Percentiles rank a stretch among this genome's conserved stretches.
These are phyloP conservation scores for Fraxinus anomala DNA, from an alignment of 257 asterid species.

Conservation along the genomic window DNA sequence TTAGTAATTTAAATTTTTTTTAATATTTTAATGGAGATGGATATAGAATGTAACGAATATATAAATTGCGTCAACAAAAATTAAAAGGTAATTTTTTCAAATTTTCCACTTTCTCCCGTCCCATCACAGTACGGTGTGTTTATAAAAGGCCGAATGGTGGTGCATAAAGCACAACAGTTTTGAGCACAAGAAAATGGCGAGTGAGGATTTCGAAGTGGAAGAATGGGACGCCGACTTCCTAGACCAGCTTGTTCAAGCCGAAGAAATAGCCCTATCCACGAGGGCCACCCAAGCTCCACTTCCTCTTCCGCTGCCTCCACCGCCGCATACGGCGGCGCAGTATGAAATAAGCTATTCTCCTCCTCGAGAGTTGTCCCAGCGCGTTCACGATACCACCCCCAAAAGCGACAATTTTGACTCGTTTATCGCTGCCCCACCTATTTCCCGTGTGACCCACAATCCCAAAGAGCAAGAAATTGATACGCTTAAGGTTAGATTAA, in stretches of 20 bases:
- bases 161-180: conserved; percentile 27
- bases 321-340: conserved; percentile 33
- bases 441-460: conserved; percentile 28
- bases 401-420: conserved; percentile 17
- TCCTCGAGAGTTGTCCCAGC: conserved; percentile 85
- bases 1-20: too few relatives aligned
- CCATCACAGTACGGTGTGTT: neutral
- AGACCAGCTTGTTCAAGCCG: conserved; percentile 45
- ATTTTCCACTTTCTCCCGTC: neutral
- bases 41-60: too few relatives aligned
- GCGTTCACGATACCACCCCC: conserved; percentile 26
- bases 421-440: conserved; percentile 17
- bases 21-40: too few relatives aligned
- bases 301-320: conserved; percentile 24
- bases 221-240: conserved; percentile 68
- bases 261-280: conserved; percentile 46
- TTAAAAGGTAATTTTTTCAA: too few relatives aligned
- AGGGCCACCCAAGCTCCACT: conserved; percentile 26
- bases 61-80: too few relatives aligned
- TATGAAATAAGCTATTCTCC: conserved; percentile 58
- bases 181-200: conserved; percentile 49
- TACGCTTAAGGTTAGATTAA: conserved; percentile 51
- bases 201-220: conserved; percentile 56
- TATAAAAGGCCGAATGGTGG: conserved; percentile 2
- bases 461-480: conserved; percentile 51